Conservation (phyloP, 169 alveolate genomes). For the Plasmodium gonderi region DNA sequence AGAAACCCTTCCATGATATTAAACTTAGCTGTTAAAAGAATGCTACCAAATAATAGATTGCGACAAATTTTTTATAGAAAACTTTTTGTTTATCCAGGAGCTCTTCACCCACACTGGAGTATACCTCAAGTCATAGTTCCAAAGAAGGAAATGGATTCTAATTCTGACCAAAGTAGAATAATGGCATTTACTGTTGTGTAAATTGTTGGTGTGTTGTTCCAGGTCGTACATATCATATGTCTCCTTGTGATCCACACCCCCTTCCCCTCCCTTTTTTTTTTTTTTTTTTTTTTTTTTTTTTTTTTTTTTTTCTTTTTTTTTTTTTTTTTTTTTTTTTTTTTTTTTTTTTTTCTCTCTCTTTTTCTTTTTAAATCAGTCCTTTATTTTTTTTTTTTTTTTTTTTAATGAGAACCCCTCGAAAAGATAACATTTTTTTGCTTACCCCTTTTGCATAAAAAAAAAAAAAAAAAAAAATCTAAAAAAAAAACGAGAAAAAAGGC, state of each 20-base stretch:
- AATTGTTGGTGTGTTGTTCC: neutral
- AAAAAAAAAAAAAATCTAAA: no score
- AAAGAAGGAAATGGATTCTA: conserved; percentile 17
- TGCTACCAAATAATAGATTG: conserved; percentile 87
- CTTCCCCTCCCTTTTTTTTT: neutral
- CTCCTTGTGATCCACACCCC: no score
- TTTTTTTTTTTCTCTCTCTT: no score
- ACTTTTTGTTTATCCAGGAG: conserved; percentile 90
- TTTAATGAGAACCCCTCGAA: no score
- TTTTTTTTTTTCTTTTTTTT: conserved; percentile 1
- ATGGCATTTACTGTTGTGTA: conserved; percentile 49
- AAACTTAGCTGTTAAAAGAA: conserved; percentile 90
- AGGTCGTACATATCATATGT: no score
- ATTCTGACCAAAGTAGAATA: neutral
- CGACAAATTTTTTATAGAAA: conserved; percentile 84
- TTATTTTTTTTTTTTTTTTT: neutral
- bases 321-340: neutral
- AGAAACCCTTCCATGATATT: conserved; percentile 91
- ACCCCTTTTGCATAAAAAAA: no score
- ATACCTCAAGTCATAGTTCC: conserved; percentile 90
- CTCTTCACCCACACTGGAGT: conserved; percentile 92
- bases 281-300: no score
- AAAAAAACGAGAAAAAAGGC: no score
- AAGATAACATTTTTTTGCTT: no score
- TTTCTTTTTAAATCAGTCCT: no score